These are phyloP conservation scores for Rhizomucor miehei DNA, from an alignment of 371 early-diverging fungal genomes.

Conservation along the genomic window DNA sequence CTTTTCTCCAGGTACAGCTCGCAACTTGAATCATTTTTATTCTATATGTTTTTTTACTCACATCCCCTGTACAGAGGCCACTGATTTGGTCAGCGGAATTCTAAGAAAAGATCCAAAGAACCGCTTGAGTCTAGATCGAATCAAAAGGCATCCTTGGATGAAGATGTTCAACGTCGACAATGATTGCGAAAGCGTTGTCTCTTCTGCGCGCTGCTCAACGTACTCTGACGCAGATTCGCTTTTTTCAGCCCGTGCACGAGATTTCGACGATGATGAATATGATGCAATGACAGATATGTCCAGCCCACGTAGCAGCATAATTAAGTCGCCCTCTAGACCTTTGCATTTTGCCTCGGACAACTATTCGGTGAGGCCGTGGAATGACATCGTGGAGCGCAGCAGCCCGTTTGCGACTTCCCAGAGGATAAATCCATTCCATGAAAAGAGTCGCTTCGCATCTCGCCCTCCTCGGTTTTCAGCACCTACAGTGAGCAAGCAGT, in stretches of 20 bases:
- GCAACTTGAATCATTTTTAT: background rate
- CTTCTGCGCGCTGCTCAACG: slow-evolving; percentile 24
- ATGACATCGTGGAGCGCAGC: background rate
- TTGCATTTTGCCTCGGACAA: slow-evolving; percentile 17
- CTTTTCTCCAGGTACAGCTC: slow-evolving; percentile 49
- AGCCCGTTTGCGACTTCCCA: background rate
- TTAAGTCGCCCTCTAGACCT: background rate
- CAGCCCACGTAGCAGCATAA: slow-evolving; percentile 9
- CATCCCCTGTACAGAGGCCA: slow-evolving; percentile 28
- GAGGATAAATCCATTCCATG: background rate
- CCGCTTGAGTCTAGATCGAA: slow-evolving; percentile 63
- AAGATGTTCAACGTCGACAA: slow-evolving; percentile 22
- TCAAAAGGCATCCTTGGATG: slow-evolving; percentile 74
- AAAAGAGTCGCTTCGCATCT: slow-evolving; percentile 12
- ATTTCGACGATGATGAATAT: slow-evolving; percentile 19
- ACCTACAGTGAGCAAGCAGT: slow-evolving; percentile 16
- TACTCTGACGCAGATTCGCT: slow-evolving; percentile 31
- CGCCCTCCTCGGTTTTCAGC: slow-evolving; percentile 38
- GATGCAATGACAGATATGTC: slow-evolving; percentile 18
- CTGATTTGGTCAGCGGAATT: slow-evolving; percentile 52
- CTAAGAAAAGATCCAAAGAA: slow-evolving; percentile 65
- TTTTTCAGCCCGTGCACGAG: slow-evolving; percentile 10
- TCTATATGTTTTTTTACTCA: slow-evolving; percentile 1
- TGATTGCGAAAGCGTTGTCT: slow-evolving; percentile 19
- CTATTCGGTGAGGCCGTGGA: slow-evolving; percentile 19